Percentiles rank a stretch among this genome's conserved stretches.
Evolutionary conservation across 129 eudicot genomes (phyloP).

Genomic region (Artemisia tridentata): DNA sequence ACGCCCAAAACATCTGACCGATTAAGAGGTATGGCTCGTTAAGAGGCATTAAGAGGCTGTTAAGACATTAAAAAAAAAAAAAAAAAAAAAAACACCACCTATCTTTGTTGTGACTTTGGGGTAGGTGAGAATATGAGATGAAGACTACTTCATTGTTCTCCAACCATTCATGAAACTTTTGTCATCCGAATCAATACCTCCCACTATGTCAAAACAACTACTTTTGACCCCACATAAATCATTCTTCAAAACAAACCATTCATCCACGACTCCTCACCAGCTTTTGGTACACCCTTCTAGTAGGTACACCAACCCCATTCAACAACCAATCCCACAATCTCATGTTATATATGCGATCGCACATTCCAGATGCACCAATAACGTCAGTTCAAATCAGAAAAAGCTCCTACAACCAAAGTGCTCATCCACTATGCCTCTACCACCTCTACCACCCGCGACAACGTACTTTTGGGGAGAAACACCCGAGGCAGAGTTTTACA

Average conservation of each 20-base stretch:
- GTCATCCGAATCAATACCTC: background rate
- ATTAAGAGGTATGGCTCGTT: too few species aligned
- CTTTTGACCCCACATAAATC: conserved; percentile 14
- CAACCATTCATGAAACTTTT: background rate
- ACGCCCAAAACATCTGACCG: too few species aligned
- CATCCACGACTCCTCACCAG: conserved; percentile 3
- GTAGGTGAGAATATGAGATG: conserved; percentile 25
- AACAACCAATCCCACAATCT: background rate
- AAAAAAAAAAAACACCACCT: too few species aligned
- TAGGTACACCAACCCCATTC: conserved; percentile 36
- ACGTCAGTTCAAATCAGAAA: background rate
- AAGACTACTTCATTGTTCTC: background rate
- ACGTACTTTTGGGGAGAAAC: conserved; percentile 76
- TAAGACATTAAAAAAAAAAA: too few species aligned
- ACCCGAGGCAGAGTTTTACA: conserved; percentile 72
- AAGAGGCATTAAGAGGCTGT: too few species aligned
- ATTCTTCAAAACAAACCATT: conserved; percentile 15
- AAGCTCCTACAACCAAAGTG: background rate
- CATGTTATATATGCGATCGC: background rate
- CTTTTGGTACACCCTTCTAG: conserved; percentile 12
- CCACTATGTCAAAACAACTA: conserved; percentile 19
- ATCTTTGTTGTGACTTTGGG: background rate
- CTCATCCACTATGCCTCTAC: conserved; percentile 34
- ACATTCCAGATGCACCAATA: background rate
- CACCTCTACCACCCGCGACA: conserved; percentile 40